Conservation (phyloP, 1,139 yeast genomes). For the Geotrichum carabidarum region DNA sequence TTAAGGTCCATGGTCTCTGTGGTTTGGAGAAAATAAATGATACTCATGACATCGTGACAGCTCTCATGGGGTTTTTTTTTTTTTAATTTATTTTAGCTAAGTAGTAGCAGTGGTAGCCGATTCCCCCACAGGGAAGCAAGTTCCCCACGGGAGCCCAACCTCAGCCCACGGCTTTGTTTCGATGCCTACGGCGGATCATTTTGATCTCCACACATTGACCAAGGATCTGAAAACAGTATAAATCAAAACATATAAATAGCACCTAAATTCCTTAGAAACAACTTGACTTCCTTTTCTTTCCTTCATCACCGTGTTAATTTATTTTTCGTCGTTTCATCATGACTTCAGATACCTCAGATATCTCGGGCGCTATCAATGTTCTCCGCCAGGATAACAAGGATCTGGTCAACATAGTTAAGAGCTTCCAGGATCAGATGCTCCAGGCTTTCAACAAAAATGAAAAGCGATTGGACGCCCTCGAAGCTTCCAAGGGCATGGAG, state of each 20-base stretch:
- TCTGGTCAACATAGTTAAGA: slow-evolving; percentile 19
- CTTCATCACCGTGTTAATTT: neutral
- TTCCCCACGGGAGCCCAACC: neutral
- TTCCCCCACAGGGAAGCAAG: too few relatives aligned
- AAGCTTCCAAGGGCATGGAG: neutral
- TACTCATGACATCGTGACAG: too few relatives aligned
- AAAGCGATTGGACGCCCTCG: slow-evolving; percentile 11
- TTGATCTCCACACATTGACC: neutral
- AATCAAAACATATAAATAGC: neutral
- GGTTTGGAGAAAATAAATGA: too few relatives aligned
- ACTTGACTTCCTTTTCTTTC: neutral
- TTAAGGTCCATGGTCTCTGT: too few relatives aligned
- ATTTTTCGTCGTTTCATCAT: neutral
- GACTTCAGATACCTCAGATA: neutral
- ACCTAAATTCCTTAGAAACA: neutral
- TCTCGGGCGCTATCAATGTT: neutral
- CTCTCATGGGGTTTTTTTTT: too few relatives aligned
- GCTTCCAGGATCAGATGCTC: slow-evolving; percentile 19
- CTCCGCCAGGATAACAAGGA: slow-evolving; percentile 17
- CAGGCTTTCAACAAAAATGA: slow-evolving; percentile 14
- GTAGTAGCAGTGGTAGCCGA: too few relatives aligned
- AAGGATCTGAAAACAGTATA: neutral
- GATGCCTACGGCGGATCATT: neutral
- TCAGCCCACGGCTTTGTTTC: neutral
- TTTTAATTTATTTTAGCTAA: too few relatives aligned